Percentiles rank a stretch among this genome's conserved stretches.
phyloP scores from a whole-genome alignment of 2,329 filamentous ascomycete genomes.

The Colletotrichum sp. region DNA sequence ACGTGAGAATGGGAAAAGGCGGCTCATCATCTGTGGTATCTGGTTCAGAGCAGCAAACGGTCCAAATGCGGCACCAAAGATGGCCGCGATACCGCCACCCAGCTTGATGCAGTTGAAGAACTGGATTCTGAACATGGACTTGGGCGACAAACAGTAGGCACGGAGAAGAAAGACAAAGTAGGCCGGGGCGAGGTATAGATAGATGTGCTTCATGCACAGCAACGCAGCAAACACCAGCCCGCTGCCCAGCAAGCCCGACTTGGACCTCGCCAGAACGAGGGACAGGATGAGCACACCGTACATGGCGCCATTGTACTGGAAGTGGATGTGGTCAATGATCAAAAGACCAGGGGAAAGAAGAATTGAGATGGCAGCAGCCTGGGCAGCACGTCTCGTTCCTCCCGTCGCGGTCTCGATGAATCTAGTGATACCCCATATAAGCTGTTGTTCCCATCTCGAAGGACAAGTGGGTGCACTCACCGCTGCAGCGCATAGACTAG shows the following conservation, averaged over 20 bases:
- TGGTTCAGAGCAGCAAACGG: constrained; percentile 86
- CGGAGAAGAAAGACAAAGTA: constrained; percentile 96
- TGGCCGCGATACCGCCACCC: constrained; percentile 70
- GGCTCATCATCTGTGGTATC: constrained; percentile 80
- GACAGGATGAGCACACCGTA: constrained; percentile 91
- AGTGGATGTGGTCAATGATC: constrained; percentile 98
- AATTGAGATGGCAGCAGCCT: constrained; percentile 87
- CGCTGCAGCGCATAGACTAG: constrained; percentile 82
- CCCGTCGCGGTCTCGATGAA: constrained; percentile 76
- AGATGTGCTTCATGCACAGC: constrained; percentile 97
- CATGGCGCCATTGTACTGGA: constrained; percentile 98
- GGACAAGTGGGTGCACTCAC: constrained; percentile 42
- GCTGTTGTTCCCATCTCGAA: not conserved
- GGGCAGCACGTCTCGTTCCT: constrained; percentile 74
- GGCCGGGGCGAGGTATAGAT: constrained; percentile 92
- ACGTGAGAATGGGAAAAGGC: constrained; percentile 92
- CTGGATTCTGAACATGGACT: constrained; percentile 76
- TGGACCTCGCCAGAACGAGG: constrained; percentile 79
- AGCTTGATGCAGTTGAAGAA: constrained; percentile 86
- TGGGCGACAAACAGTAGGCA: constrained; percentile 82
- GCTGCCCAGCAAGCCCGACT: constrained; percentile 76
- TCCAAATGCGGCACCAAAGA: constrained; percentile 85
- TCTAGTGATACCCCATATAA: constrained; percentile 43
- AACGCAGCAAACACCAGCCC: constrained; percentile 85
- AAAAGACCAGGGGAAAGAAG: constrained; percentile 90